A percentile compares a stretch with the other conserved stretches of the same genome.
phyloP scores from a whole-genome alignment of 306 rosid species.

The Acacia confusa region DNA sequence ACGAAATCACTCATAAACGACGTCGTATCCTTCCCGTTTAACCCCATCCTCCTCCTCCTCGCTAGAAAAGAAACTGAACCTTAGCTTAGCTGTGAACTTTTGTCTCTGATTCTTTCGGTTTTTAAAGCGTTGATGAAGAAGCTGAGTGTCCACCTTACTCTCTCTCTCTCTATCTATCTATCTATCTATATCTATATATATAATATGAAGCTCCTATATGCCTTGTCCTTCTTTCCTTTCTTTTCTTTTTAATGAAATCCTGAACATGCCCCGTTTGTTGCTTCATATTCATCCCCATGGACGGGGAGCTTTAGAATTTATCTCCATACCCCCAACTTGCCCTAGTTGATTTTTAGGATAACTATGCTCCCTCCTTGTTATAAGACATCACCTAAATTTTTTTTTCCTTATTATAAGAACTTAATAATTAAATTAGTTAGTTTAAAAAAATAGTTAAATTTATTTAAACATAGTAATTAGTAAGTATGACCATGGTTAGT shows the following conservation, averaged over 20 bases:
- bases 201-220: neutral
- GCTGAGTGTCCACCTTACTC: neutral
- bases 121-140: neutral
- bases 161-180: neutral
- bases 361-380: no score
- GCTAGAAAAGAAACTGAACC: neutral
- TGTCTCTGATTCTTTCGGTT: neutral
- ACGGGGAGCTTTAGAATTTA: neutral
- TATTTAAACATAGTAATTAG: no score
- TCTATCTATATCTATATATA: neutral
- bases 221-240: no score
- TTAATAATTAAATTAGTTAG: no score
- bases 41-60: conserved; percentile 23
- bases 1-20: conserved; percentile 55
- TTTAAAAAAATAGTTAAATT: no score
- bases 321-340: conserved; percentile 3
- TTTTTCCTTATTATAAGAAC: no score
- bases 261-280: neutral
- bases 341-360: neutral
- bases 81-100: neutral
- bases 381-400: no score
- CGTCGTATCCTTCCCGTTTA: conserved; percentile 28
- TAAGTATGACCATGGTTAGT: no score
- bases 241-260: no score
- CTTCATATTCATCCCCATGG: neutral